A percentile compares a stretch with the other conserved stretches of the same genome.
These are phyloP conservation scores for Leccinum solheimii DNA, from an alignment of 1,284 basidiomycete species.

Conservation along the genomic window DNA sequence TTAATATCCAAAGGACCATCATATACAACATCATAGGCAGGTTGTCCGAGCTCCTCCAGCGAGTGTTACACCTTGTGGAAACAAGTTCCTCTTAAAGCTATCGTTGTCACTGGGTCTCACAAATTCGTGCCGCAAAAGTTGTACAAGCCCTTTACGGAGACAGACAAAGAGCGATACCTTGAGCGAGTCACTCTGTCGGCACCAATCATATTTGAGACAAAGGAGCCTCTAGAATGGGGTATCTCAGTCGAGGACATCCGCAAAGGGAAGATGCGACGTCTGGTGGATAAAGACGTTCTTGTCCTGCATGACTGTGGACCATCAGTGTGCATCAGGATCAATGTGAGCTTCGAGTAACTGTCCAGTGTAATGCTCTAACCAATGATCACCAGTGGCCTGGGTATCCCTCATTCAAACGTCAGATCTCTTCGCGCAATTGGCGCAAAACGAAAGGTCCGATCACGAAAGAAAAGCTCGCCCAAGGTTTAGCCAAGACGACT, in stretches of 20 bases:
- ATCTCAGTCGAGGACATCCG: slow-evolving; percentile 55
- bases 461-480: slow-evolving; percentile 58
- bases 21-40: slow-evolving; percentile 4
- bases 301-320: slow-evolving; percentile 67
- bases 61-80: slow-evolving; percentile 21
- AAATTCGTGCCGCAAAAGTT: slow-evolving; percentile 60
- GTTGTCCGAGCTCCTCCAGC: slow-evolving; percentile 8
- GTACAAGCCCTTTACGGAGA: slow-evolving; percentile 68
- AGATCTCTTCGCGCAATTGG: slow-evolving; percentile 73
- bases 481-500: slow-evolving; percentile 58
- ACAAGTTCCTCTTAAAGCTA: slow-evolving; percentile 7
- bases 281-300: slow-evolving; percentile 50
- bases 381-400: slow-evolving; percentile 63
- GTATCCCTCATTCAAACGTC: slow-evolving; percentile 64
- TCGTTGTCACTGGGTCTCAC: slow-evolving; percentile 32
- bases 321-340: slow-evolving; percentile 68
- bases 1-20: background rate
- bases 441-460: slow-evolving; percentile 66
- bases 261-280: slow-evolving; percentile 39
- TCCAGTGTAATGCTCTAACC: background rate
- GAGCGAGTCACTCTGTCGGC: slow-evolving; percentile 57
- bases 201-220: slow-evolving; percentile 60
- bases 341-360: slow-evolving; percentile 40
- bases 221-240: slow-evolving; percentile 53
- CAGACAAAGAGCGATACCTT: slow-evolving; percentile 68